Conservation (phyloP, 2,329 filamentous ascomycete genomes). For the Stagonosporopsis vannaccii region DNA sequence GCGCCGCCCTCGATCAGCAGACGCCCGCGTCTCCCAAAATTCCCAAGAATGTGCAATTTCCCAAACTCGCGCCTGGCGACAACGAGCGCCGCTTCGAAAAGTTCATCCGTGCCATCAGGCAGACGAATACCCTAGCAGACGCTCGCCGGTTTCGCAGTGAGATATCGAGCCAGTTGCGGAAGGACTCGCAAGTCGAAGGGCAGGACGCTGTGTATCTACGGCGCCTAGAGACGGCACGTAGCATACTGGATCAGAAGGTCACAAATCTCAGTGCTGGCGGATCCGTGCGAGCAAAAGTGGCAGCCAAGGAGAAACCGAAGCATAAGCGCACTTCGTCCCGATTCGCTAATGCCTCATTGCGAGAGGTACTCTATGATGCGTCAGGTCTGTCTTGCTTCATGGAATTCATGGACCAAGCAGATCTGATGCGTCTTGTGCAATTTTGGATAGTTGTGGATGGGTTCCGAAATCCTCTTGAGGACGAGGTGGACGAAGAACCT, state of each 20-base stretch:
- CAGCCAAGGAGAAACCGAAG: conserved; percentile 49
- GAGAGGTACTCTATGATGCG: conserved; percentile 87
- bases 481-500: conserved; percentile 72
- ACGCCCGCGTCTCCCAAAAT: conserved; percentile 78
- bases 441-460: conserved; percentile 99
- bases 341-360: conserved; percentile 77
- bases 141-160: conserved; percentile 91
- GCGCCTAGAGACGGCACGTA: conserved; percentile 89
- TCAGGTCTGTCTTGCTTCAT: conserved; percentile 97
- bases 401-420: conserved; percentile 97
- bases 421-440: conserved; percentile 87
- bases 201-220: conserved; percentile 88
- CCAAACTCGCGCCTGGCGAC: conserved; percentile 80
- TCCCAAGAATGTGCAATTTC: conserved; percentile 72
- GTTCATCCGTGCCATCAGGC: conserved; percentile 87
- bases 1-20: conserved; percentile 92
- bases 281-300: conserved; percentile 52
- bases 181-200: conserved; percentile 77
- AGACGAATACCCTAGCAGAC: conserved; percentile 90
- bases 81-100: conserved; percentile 93
- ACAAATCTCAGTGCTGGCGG: conserved; percentile 77
- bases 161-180: conserved; percentile 88
- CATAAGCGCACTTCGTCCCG: conserved; percentile 62
- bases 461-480: conserved; percentile 91
- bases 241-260: conserved; percentile 88